Base-by-base conservation (phyloP, 2,329 filamentous ascomycete species). In the Hortaea werneckii region DNA sequence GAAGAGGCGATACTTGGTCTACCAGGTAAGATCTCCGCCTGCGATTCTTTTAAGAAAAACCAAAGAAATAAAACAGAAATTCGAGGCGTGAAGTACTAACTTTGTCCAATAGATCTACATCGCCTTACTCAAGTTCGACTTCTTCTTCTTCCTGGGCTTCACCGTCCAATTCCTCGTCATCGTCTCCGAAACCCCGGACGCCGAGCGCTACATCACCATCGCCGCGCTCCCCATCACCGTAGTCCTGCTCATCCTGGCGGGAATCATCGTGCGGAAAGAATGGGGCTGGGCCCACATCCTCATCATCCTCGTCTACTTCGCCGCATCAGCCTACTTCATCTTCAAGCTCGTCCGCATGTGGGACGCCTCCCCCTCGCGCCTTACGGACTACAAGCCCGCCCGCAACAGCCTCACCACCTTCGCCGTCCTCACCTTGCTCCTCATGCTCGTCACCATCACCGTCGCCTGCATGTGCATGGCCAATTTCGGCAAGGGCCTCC, bases 61-160 rank as follows among this genome's bases (percentile, higher is more conserved):
- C n/a, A n/a, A n/a, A n/a, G n/a, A n/a, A n/a, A n/a, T n/a, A 20
- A 20, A 20, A 20, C 20, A 2, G 20, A 20, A 20, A 20, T 2
- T 20, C 20, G 20, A 20, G 20, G 20, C 20, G 2, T 20, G 20
- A 20, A 20, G 20, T 27, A 28, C 28, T 29, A 20, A 35, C 32
- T n/a, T n/a, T n/a, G 2, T n/a, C 9, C 32, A 2, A 35, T n/a
- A 95, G 89, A 89, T 98, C 65, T 98, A 95, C 68, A 95, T 98
- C 60, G 87, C 92, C 34, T 78, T 98, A 8, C 77, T 98, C 54
- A 98, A 98, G 68, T 98, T 98, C 66, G 92, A 98, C 70, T 96
- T 98, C 69, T 98, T 98, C 80, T 96, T 98, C 75, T 98, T 98
- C 76, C 80, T 98, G 42, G 92, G 90, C 45, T 98, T 98, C 67